Evolutionary conservation across 2,329 filamentous ascomycete genomes (phyloP), one percentile per base, ranked within the genome.

Genomic region (Leptographium procerum): DNA sequence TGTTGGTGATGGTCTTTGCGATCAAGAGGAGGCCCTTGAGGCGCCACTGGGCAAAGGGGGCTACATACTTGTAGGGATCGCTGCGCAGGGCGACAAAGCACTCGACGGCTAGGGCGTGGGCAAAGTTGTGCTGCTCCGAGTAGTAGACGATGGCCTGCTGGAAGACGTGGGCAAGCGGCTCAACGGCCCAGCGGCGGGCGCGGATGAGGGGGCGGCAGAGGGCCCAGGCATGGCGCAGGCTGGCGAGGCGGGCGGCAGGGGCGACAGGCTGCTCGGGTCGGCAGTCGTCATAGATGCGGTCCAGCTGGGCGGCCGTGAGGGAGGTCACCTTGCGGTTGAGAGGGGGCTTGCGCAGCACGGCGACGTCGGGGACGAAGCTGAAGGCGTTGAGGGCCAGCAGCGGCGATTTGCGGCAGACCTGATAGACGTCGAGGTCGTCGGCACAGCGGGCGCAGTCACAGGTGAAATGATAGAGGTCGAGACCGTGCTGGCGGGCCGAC

Each of bases 361-460:
- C 60, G 1, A 74, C 54, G 59, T 78, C 71, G 2, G 75, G 71
- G 19, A 73, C 69, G 22, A 82, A 64, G 59, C 77, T 79, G 63
- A 73, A 68, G 28, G 64, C 64, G 65, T 81, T 80, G 58, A 79
- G 69, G 8, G 69, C 62, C 11, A 77, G 63, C 58, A 69, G 65
- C 2, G 75, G 72, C 14, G 73, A 77, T 2, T 45, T 55, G 57
- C 72, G 69, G 66, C 74, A 78, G 34, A 78, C 75, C 59, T 82
- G 72, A 63, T 84, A 84, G 51, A 80, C 72, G 59, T 79, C 76
- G 26, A 83, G 68, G 62, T 84, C 73, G 16, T 74, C 68, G 13
- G 64, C 65, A 65, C 81, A 84, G 34, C 79, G 75, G 14, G 61
- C 66, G 59, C 81, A 84, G 24, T 59, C 61, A 64, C 81, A 84